Base-by-base conservation (phyloP, 352 stramenopile species). In the Globisporangium nagaii region DNA sequence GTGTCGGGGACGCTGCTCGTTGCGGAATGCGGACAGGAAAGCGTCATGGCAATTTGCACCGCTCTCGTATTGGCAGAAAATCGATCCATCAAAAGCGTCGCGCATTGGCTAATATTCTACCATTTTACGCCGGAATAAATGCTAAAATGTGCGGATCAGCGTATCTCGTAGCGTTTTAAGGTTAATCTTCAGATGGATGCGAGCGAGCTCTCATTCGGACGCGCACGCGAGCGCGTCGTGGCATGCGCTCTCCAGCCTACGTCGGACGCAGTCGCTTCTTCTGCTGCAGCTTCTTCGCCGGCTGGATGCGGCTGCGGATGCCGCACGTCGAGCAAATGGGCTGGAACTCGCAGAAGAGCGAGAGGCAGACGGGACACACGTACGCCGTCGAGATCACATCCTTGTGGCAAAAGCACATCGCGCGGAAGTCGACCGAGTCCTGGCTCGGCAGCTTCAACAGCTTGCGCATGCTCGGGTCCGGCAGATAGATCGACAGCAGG, bases 391-490 rank as follows among this genome's bases (percentile, higher is more conserved):
- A 90, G 32, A 92, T 86, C 19, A 93, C 79, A 36, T 84, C 62
- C 25, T 88, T 83, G 56, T 93, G 84, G 61, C 86, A 95, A 69
- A 95, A 95, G 59, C 86, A 95, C 80, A 93, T 93, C 20, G 86
- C 84, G 19, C 84, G 73, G 50, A 95, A 92, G 62, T 94, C 82
- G n/a, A 95, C 83, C 36, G 78, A 87, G 64, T 90, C 84, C 54
- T 95, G 86, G 4, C 78, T 86, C 3, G 86, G 86, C 2, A 94
- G 63, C 66, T 91, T 91, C 3, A 95, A 65, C 31, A 95, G 54
- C 53, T 84, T 85, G 49, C 86, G 84, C 70, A 84, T 85, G 52
- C 68, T 86, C 4, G 73, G 70, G 56, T 95, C 84, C 7, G 86
- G 79, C 22, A 95, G 59, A 60, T 92, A 95, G 65, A 95, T 88